Evolutionary conservation across 208 protist species (phyloP), one percentile per base, ranked within the genome.

Genomic region (Wallacemonas rigidus): DNA sequence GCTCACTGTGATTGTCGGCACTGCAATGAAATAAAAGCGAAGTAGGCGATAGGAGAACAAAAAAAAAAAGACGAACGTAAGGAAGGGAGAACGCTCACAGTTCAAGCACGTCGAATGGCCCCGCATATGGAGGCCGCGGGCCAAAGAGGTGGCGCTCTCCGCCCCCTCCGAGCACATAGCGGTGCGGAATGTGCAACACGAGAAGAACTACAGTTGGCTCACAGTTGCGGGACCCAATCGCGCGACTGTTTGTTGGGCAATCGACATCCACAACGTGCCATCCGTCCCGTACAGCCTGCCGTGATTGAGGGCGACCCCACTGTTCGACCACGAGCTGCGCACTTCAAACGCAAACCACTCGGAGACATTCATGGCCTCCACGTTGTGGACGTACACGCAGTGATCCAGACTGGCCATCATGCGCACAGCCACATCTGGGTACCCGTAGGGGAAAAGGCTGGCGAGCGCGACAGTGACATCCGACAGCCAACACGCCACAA

Each of bases 371-470:
- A 87, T 72, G 40, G 39, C 44, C 26, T 79, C 60, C 4, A 74
- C 65, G 54, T 69, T 41, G 69, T 91, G 79, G 57, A 91, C 86
- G 67, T 86, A 82, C 40, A 91, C 80, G 26, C 81, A 60, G 69
- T 91, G 86, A 48, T 91, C 81, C n/a, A 91, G 81, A 41, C 76
- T 82, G n/a, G 78, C 71, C 40, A 83, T 78, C 67, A 87, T 71
- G 11, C 58, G 54, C 64, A 85, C 43, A 26, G 57, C 11, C 15
- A 26, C 7, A 45, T 81, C 74, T n/a, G 72, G 75, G 3, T 73
- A 72, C 1, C 73, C 76, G 48, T 79, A 67, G 0, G 74, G 73
- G 36, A 80, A 53, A 7, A 86, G 64, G 39, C 76, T 47, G 12
- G 83, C 68, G n/a, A 80, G 43, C 1, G 80, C 78, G 26, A 87